phyloP scores from a whole-genome alignment of 1,284 basidiomycete genomes.

The Pyrrhoderma lamaoense region DNA sequence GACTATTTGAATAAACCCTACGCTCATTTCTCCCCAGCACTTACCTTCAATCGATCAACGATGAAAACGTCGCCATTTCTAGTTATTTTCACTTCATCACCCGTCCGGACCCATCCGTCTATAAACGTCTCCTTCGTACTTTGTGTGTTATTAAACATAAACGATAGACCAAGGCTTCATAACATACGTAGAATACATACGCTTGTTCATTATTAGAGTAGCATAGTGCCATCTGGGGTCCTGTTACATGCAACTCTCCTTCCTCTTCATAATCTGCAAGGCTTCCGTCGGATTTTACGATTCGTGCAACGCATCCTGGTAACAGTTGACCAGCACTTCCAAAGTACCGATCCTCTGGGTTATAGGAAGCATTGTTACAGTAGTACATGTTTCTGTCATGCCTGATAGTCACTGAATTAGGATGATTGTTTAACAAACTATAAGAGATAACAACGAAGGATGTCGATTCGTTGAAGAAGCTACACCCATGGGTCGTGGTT shows the following conservation, averaged over 20 bases:
- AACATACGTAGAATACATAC: slow-evolving; percentile 35
- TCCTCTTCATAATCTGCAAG: slow-evolving; percentile 53
- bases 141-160: too few species aligned
- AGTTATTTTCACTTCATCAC: slow-evolving; percentile 57
- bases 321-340: slow-evolving; percentile 54
- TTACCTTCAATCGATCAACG: slow-evolving; percentile 61
- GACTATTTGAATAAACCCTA: neutral
- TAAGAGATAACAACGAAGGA: slow-evolving; percentile 5
- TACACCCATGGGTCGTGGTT: too few species aligned
- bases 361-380: slow-evolving; percentile 42
- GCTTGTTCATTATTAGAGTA: slow-evolving; percentile 50
- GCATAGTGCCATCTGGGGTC: slow-evolving; percentile 49
- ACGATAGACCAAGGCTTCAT: neutral
- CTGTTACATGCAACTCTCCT: slow-evolving; percentile 58
- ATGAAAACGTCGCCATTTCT: slow-evolving; percentile 54
- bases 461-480: slow-evolving; percentile 14
- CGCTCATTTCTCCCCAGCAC: slow-evolving; percentile 8
- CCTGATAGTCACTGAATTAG: slow-evolving; percentile 20
- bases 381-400: slow-evolving; percentile 45
- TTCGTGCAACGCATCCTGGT: slow-evolving; percentile 45
- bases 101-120: slow-evolving; percentile 60
- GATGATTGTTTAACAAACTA: neutral
- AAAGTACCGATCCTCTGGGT: slow-evolving; percentile 40
- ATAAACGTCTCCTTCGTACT: slow-evolving; percentile 55
- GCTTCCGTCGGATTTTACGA: slow-evolving; percentile 55